Conservation (phyloP, 1,284 basidiomycete species). For the Phlebopus sp. region DNA sequence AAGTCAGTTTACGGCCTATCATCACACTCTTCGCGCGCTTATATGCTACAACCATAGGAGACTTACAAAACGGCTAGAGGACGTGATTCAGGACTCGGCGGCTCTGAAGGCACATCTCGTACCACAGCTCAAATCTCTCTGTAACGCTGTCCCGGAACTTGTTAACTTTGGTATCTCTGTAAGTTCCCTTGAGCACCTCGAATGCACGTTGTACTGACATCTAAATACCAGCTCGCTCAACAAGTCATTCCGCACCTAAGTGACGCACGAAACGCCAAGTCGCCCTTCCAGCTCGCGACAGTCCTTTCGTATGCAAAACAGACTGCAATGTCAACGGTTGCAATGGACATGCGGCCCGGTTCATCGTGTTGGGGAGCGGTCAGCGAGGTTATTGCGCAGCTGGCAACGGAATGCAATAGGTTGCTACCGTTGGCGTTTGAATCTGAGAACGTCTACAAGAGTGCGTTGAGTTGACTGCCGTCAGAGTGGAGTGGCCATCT, state of each 20-base stretch:
- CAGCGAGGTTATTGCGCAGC: conserved; percentile 61
- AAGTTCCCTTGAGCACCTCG: conserved; percentile 20
- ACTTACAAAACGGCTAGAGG: conserved; percentile 80
- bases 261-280: conserved; percentile 73
- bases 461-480: conserved; percentile 42
- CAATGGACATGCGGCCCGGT: conserved; percentile 63
- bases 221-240: conserved; percentile 69
- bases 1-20: conserved; percentile 49
- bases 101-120: conserved; percentile 73
- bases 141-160: conserved; percentile 72
- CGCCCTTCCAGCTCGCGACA: conserved; percentile 70
- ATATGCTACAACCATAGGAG: conserved; percentile 52
- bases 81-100: conserved; percentile 66
- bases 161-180: conserved; percentile 89
- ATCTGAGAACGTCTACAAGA: conserved; percentile 73
- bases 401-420: conserved; percentile 69
- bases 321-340: conserved; percentile 67
- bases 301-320: conserved; percentile 74
- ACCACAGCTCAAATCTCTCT: conserved; percentile 69
- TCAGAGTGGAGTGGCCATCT: conserved; percentile 2
- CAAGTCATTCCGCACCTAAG: conserved; percentile 77
- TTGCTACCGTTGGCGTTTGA: conserved; percentile 73
- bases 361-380: conserved; percentile 77
- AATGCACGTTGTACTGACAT: conserved; percentile 1
- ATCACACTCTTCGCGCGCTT: conserved; percentile 1